Evolutionary conservation across 768 basidiomycete species (phyloP).

Genomic region (Leucosporidium creatinivorum): DNA sequence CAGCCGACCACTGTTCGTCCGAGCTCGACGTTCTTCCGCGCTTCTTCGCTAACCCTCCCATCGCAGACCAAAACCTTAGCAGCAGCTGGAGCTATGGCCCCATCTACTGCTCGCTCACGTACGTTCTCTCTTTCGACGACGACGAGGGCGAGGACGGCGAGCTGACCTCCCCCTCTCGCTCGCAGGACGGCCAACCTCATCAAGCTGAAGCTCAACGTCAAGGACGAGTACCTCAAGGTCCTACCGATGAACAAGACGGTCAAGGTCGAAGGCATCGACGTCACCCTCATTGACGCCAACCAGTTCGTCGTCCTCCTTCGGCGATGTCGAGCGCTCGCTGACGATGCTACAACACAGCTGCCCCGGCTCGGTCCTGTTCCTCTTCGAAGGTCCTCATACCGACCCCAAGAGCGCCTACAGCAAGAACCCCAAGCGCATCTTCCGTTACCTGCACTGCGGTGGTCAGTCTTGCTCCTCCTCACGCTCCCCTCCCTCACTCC

Average conservation of each 20-base stretch:
- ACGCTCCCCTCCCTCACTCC: not conserved
- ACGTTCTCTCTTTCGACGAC: not conserved
- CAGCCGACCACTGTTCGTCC: constrained; percentile 23
- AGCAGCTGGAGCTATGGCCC: constrained; percentile 82
- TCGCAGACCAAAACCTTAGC: constrained; percentile 59
- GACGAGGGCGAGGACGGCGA: not conserved
- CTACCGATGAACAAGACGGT: constrained; percentile 69
- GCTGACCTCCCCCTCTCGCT: not conserved
- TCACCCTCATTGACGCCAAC: constrained; percentile 95
- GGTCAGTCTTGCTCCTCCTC: constrained; percentile 40
- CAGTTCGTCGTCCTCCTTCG: constrained; percentile 51
- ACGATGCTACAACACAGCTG: constrained; percentile 38
- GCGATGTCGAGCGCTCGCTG: too few species aligned
- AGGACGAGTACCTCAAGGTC: constrained; percentile 79
- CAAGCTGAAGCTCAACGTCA: constrained; percentile 80
- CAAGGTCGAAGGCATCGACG: constrained; percentile 74
- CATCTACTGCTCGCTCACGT: constrained; percentile 77
- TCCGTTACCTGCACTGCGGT: constrained; percentile 91
- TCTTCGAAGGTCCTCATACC: constrained; percentile 88
- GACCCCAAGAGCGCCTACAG: constrained; percentile 33
- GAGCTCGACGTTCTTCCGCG: not conserved
- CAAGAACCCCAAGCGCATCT: constrained; percentile 43
- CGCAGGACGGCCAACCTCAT: constrained; percentile 85
- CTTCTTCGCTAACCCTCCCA: not conserved
- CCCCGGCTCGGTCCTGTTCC: constrained; percentile 87